Conservation (phyloP, 768 basidiomycete genomes). For the Rickenella mellea region DNA sequence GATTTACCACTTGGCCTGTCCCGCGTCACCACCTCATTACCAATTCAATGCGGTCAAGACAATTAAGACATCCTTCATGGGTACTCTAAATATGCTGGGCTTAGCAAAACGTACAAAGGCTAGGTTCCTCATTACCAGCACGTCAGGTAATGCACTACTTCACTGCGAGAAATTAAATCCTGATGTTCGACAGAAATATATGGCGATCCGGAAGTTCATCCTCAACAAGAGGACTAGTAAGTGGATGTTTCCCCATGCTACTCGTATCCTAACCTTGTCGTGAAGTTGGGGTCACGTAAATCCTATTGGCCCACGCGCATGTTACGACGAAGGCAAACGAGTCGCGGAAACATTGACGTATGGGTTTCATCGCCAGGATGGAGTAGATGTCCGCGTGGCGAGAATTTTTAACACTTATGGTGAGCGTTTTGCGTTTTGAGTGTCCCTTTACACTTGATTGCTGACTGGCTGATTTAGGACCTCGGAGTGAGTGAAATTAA, state of each 20-base stretch:
- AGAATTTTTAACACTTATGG: constrained; percentile 98
- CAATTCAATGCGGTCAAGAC: constrained; percentile 98
- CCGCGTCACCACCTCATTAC: constrained; percentile 95
- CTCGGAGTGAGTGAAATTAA: background rate
- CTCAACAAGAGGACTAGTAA: constrained; percentile 92
- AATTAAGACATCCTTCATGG: constrained; percentile 96
- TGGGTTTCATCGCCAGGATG: constrained; percentile 89
- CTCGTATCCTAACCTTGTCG: constrained; percentile 7
- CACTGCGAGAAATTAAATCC: constrained; percentile 4
- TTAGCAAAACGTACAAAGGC: constrained; percentile 97
- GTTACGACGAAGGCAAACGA: constrained; percentile 99
- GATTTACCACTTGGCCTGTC: constrained; percentile 98
- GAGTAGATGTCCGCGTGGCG: constrained; percentile 92
- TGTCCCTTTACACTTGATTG: background rate
- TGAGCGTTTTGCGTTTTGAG: constrained; percentile 16
- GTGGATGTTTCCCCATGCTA: constrained; percentile 20
- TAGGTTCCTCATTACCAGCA: constrained; percentile 91
- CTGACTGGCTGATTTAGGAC: background rate
- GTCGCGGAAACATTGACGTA: constrained; percentile 98
- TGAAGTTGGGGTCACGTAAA: constrained; percentile 97
- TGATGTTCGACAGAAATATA: constrained; percentile 66
- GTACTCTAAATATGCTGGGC: constrained; percentile 97
- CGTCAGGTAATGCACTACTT: constrained; percentile 73
- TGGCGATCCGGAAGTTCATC: constrained; percentile 97
- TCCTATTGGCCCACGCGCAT: constrained; percentile 96